Percentiles rank a stretch among this genome's conserved stretches.
phyloP scores from a whole-genome alignment of 371 early-diverging fungal species.

The Apophysomyces sp. region DNA sequence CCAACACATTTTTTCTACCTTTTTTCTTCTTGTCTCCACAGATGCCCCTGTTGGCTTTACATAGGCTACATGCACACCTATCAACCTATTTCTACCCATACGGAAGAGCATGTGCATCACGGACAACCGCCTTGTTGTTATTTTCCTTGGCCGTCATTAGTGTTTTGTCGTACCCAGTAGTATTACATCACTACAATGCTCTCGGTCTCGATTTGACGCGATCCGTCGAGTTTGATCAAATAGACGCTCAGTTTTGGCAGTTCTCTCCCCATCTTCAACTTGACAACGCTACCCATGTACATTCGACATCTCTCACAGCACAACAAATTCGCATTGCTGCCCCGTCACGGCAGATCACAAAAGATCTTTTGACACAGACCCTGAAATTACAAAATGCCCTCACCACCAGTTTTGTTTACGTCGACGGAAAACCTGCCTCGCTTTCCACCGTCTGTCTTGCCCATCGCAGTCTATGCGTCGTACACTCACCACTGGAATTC shows the following conservation, averaged over 20 bases:
- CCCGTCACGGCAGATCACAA: constrained; percentile 12
- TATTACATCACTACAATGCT: constrained; percentile 29
- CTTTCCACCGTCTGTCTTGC: constrained; percentile 20
- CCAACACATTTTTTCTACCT: constrained; percentile 7
- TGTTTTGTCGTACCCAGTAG: constrained; percentile 53
- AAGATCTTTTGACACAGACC: constrained; percentile 15
- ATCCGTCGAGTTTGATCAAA: not conserved
- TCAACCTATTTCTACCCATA: constrained; percentile 58
- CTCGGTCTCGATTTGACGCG: constrained; percentile 19
- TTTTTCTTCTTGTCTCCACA: not conserved
- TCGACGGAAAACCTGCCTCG: constrained; percentile 20
- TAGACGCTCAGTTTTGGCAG: constrained; percentile 35
- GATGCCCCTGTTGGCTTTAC: constrained; percentile 30
- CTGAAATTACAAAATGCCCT: constrained; percentile 16
- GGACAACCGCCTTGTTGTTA: constrained; percentile 47
- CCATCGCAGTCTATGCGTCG: constrained; percentile 38
- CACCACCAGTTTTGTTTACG: constrained; percentile 18
- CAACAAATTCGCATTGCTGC: constrained; percentile 34
- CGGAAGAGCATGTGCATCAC: constrained; percentile 60
- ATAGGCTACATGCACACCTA: constrained; percentile 5
- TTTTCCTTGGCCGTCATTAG: constrained; percentile 50
- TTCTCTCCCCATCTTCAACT: constrained; percentile 24
- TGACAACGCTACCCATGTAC: constrained; percentile 13
- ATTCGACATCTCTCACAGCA: constrained; percentile 22
- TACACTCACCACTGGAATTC: constrained; percentile 58